Evolutionary conservation across 306 rosid genomes (phyloP), one percentile per base, ranked within the genome.

Genomic region (Cicer chorassanicum): DNA sequence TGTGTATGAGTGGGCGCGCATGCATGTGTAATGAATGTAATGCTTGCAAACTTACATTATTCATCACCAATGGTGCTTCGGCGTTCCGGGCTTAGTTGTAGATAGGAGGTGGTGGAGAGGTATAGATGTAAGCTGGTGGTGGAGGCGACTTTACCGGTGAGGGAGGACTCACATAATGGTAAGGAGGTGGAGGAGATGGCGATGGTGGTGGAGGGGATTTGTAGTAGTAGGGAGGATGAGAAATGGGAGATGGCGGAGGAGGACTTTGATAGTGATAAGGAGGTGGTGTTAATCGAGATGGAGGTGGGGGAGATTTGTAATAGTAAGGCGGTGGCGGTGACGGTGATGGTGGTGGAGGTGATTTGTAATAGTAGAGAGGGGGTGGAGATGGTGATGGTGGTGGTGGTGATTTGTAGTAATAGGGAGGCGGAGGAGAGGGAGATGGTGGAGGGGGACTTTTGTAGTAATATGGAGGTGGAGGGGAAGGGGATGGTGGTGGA

Each of bases 121-220:
- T 82, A 64, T 88, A 88, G 63, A 84, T 81, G 84, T 88, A 88
- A 65, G 14, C 80, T 1, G 88, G 90, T 56, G 90, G 88, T 5
- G 91, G 80, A 46, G 80, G 75, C 8, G 84, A 76, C 65, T 76
- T 82, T 50, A 11, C 68, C 0, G 84, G 86, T 73, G 88, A 86
- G 11, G 88, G 89, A 50, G 88, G 97, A 1, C 90, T 83, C 43
- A 80, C 68, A 5, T 89, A 87, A 72, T 75, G 82, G 79, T 89
- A 87, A 34, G 88, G 86, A 36, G 89, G 95, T 63, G 88, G 84
- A n/a, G 91, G 87, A 59, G 87, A 73, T 4, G 86, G 7, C 56
- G 66, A 78, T 0, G 96, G 90, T 57, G 95, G 90, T 61, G 94
- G 94, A 1, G 94, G 94, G 4, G 89, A 87, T 16, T 34, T 59